These are phyloP conservation scores for Perilla frutescens DNA, from an alignment of 257 asterid genomes.

Conservation along the genomic window DNA sequence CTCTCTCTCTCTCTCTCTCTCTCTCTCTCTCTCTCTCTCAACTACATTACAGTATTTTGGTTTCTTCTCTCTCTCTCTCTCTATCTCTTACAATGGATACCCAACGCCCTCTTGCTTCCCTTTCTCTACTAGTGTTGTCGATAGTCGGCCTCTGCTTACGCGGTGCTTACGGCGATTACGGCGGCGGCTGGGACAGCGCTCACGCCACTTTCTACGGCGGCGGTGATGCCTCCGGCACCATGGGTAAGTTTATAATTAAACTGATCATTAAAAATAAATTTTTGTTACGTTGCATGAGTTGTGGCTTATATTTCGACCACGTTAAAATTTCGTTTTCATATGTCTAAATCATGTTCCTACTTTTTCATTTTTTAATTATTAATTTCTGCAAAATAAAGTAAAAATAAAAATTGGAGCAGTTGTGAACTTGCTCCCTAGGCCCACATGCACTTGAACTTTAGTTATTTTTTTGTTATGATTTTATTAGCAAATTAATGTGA, in stretches of 20 bases:
- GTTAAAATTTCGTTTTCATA: conserved; percentile 22
- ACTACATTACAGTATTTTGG: background rate
- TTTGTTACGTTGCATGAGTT: background rate
- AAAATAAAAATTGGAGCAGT: no score
- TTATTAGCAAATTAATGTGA: background rate
- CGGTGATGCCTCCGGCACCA: conserved; percentile 65
- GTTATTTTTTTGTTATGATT: background rate
- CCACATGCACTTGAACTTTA: background rate
- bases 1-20: background rate
- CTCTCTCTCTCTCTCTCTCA: background rate
- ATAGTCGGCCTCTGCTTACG: conserved; percentile 37
- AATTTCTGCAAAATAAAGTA: background rate
- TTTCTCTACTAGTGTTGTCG: conserved; percentile 38
- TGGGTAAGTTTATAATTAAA: conserved; percentile 49
- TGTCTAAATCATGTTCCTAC: conserved; percentile 17
- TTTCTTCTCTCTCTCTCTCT: background rate
- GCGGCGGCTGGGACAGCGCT: conserved; percentile 62
- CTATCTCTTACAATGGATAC: conserved; percentile 45
- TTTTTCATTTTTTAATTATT: no score
- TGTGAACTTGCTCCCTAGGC: no score
- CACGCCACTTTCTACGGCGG: conserved; percentile 68
- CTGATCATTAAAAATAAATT: no score
- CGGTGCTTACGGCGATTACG: conserved; percentile 37
- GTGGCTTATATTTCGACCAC: background rate
- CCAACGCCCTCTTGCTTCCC: conserved; percentile 26